These are phyloP conservation scores for Rhodotorula sp. DNA, from an alignment of 1,284 basidiomycete species.

Conservation along the genomic window DNA sequence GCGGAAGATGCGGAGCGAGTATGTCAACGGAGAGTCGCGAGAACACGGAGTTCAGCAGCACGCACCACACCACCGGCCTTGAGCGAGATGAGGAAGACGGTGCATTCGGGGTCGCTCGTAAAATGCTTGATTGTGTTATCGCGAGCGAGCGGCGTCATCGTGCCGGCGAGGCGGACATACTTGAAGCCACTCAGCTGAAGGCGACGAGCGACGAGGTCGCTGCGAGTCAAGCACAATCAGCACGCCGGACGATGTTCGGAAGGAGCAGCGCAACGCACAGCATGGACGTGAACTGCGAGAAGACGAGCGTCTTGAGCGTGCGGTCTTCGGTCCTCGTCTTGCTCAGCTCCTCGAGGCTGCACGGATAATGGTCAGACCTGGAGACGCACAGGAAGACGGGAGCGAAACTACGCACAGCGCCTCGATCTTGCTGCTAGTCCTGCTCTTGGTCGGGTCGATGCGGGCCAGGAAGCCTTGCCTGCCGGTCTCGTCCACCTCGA, in stretches of 20 bases:
- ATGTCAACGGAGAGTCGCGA: neutral
- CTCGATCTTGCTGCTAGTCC: slow-evolving; percentile 95
- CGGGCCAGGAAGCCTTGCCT: slow-evolving; percentile 92
- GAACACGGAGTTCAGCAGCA: neutral
- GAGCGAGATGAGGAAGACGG: slow-evolving; percentile 88
- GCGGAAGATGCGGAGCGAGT: no score
- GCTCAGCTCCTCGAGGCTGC: slow-evolving; percentile 76
- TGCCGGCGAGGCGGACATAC: slow-evolving; percentile 92
- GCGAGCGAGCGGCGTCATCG: slow-evolving; percentile 93
- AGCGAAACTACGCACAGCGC: slow-evolving; percentile 57
- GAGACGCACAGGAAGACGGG: neutral
- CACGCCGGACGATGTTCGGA: slow-evolving; percentile 8
- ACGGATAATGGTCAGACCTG: neutral
- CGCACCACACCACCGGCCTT: slow-evolving; percentile 75
- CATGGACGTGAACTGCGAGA: slow-evolving; percentile 89
- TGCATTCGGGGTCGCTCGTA: slow-evolving; percentile 65
- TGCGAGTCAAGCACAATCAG: slow-evolving; percentile 47
- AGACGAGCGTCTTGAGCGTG: slow-evolving; percentile 95
- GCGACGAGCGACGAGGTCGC: slow-evolving; percentile 83
- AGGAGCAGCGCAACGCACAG: slow-evolving; percentile 50
- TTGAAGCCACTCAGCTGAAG: slow-evolving; percentile 81
- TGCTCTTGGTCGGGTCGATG: slow-evolving; percentile 83
- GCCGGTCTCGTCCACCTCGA: slow-evolving; percentile 71
- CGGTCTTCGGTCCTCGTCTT: slow-evolving; percentile 78
- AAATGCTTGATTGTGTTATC: slow-evolving; percentile 66